A percentile compares a stretch with the other conserved stretches of the same genome.
These are phyloP conservation scores for Kwoniella newhampshirensis DNA, from an alignment of 768 basidiomycete genomes.

Conservation along the genomic window DNA sequence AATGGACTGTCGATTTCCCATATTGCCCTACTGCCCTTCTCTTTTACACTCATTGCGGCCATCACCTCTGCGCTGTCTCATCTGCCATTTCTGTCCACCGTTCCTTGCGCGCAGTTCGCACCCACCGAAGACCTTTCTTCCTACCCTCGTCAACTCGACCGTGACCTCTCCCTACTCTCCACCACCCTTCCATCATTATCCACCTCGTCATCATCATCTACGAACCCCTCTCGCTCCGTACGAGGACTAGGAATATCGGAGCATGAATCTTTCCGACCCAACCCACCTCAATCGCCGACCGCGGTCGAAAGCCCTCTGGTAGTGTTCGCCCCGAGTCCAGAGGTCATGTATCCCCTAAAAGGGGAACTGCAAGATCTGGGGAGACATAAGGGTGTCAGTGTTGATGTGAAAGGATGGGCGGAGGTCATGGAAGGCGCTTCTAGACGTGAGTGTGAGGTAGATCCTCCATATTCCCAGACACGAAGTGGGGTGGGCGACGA, in stretches of 20 bases:
- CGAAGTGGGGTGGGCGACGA: too few species aligned
- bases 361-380: constrained; percentile 76
- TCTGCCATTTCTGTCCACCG: too few species aligned
- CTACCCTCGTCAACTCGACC: constrained; percentile 82
- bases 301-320: constrained; percentile 37
- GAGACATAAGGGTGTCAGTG: constrained; percentile 79
- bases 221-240: constrained; percentile 15
- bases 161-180: constrained; percentile 67
- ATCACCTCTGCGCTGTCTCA: too few species aligned
- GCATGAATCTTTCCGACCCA: constrained; percentile 54
- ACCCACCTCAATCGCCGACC: constrained; percentile 56
- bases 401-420: constrained; percentile 86
- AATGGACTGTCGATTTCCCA: too few species aligned
- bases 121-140: constrained; percentile 87
- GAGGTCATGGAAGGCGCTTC: constrained; percentile 89
- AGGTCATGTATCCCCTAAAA: constrained; percentile 83
- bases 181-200: constrained; percentile 2
- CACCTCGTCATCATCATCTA: neutral
- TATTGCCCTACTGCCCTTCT: neutral
- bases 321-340: constrained; percentile 74
- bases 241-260: constrained; percentile 42
- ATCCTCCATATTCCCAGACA: too few species aligned
- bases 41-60: too few species aligned
- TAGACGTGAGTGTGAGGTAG: constrained; percentile 57
- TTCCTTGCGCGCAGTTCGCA: constrained; percentile 64